These are phyloP conservation scores for Trichophyton simii DNA, from an alignment of 2,329 filamentous ascomycete species.

Conservation along the genomic window DNA sequence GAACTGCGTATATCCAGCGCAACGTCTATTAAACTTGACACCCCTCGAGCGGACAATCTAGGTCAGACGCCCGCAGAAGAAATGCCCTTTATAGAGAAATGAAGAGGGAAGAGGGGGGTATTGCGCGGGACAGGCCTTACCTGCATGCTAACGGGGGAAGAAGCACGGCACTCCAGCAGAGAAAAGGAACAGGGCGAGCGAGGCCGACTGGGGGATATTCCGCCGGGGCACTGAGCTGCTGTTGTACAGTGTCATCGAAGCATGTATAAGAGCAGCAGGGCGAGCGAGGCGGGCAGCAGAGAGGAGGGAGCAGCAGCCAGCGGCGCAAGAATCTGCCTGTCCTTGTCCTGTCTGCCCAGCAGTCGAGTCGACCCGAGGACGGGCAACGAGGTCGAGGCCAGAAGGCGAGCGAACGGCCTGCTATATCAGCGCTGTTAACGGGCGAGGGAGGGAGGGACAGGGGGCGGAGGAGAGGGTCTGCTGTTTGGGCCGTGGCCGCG, in stretches of 20 bases:
- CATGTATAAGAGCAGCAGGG: constrained; percentile 16
- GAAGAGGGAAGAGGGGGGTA: no score
- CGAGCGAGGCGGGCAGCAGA: constrained; percentile 6
- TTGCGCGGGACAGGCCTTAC: background rate
- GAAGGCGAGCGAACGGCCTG: background rate
- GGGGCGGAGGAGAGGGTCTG: background rate
- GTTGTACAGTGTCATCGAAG: constrained; percentile 30
- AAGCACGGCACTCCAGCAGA: constrained; percentile 17
- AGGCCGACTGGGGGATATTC: constrained; percentile 20
- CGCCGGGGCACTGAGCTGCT: constrained; percentile 20
- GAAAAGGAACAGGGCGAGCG: constrained; percentile 17
- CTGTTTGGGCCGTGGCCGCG: background rate
- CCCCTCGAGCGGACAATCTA: background rate
- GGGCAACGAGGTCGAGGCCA: background rate
- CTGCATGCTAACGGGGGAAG: constrained; percentile 9
- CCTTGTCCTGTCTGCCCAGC: background rate
- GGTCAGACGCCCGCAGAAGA: no score
- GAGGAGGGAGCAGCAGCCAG: background rate
- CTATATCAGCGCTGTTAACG: background rate
- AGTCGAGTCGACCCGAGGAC: no score
- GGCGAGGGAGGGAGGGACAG: background rate
- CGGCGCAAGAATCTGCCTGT: background rate
- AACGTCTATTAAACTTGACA: background rate
- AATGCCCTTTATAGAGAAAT: no score
- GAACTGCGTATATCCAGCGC: background rate